Evolutionary conservation across 2,329 filamentous ascomycete genomes (phyloP), one percentile per base, ranked within the genome.

Genomic region (Harringtonia aguacate): DNA sequence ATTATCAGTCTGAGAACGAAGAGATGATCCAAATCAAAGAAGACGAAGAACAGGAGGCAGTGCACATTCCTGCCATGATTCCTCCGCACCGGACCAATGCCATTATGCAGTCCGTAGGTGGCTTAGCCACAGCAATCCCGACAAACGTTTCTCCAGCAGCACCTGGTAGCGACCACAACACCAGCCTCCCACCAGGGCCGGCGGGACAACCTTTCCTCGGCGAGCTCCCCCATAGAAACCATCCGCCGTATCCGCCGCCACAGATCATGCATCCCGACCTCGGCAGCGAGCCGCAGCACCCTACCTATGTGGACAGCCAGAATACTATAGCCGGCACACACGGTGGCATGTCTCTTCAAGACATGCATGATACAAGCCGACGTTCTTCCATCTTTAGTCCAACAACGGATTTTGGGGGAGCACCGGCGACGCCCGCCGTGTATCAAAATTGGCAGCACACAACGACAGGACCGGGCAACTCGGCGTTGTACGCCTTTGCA

Each of bases 1-100:
- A 61, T 24, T 70, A 67, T 40, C 53, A 60, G 14, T 72, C 68
- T 1, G 70, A 75, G 18, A 67, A 65, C 20, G 73, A 76, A 7
- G 60, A 66, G 17, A 18, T 28, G 13, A 61, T 55, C 10, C 55
- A 61, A 3, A 57, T 60, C 39, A 63, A 67, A 41, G 67, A 68
- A 22, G 67, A 68, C 15, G 66, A 69, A 12, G 67, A 68, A 8
- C 52, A 51, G 1, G 59, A 64, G 20, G 51, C 52, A 8, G 35
- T 49, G 5, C 50, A 59, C 7, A 61, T 64, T 3, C 52, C 24
- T 6, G 6, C 64, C 10, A 60, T 56, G 27, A 46, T 58, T 12
- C 63, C 64, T 3, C 59, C 21, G 43, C 58, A 38, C 48, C 60
- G 47, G 10, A n/a, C 41, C 12, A 24, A 24, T 12, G 27, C 57